Evolutionary conservation across 2,329 filamentous ascomycete species (phyloP).

Genomic region (Botrytis medusae): DNA sequence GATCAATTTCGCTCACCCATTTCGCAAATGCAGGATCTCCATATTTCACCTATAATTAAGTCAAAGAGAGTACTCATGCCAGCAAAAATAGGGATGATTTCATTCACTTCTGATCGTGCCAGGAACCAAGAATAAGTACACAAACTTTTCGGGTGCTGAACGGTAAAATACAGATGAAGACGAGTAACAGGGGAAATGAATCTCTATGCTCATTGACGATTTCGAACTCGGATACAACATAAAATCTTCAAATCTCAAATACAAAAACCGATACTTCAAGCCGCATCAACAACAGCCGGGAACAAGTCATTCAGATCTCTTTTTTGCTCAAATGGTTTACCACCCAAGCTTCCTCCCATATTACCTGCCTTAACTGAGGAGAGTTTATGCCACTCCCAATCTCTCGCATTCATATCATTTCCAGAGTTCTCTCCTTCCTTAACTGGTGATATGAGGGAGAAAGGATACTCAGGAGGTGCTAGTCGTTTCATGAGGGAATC

Average conservation of each 20-base stretch:
- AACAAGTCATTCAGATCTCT: neutral
- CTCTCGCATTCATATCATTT: slow-evolving; percentile 20
- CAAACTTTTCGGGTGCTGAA: neutral
- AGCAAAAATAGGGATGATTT: neutral
- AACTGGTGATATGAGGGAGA: slow-evolving; percentile 12
- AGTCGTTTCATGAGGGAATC: slow-evolving; percentile 40
- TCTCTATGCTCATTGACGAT: too few relatives aligned
- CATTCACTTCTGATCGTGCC: neutral
- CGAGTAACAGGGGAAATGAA: neutral
- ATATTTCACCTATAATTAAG: neutral
- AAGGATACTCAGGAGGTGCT: slow-evolving; percentile 4
- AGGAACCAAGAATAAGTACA: neutral
- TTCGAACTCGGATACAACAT: too few relatives aligned
- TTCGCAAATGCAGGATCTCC: neutral
- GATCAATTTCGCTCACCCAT: neutral
- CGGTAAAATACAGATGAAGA: neutral
- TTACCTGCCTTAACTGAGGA: slow-evolving; percentile 11
- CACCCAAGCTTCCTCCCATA: neutral
- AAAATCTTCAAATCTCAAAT: neutral
- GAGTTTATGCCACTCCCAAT: slow-evolving; percentile 23
- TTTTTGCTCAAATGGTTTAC: slow-evolving; percentile 2
- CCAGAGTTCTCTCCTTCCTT: slow-evolving; percentile 11
- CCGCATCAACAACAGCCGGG: neutral
- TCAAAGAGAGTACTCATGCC: neutral
- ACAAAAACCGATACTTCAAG: neutral